Percentiles rank a stretch among this genome's conserved stretches.
Conservation (phyloP, 1,284 basidiomycete genomes). For the Trametes polyzona region DNA sequence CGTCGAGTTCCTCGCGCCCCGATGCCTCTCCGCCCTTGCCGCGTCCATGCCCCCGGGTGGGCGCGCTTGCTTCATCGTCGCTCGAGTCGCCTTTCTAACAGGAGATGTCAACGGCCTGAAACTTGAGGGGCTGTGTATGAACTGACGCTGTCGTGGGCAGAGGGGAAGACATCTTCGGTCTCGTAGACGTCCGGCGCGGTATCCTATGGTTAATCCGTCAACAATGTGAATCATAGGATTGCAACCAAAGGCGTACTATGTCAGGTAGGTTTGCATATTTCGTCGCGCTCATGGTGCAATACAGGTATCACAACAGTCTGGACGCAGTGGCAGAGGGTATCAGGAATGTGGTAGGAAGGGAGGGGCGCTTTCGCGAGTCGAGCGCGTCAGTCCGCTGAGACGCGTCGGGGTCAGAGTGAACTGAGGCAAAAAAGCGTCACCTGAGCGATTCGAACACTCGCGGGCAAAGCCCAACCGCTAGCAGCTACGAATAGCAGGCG, state of each 20-base stretch:
- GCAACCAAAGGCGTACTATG: constrained; percentile 61
- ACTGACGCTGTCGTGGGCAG: constrained; percentile 51
- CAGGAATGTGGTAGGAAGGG: background rate
- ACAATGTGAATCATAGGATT: background rate
- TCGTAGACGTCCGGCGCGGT: constrained; percentile 92
- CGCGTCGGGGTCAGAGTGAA: background rate
- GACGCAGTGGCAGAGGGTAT: too few relatives aligned
- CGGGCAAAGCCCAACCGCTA: constrained; percentile 58
- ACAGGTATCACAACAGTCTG: too few relatives aligned
- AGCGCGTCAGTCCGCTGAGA: background rate
- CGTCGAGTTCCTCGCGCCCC: constrained; percentile 54
- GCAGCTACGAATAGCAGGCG: constrained; percentile 68
- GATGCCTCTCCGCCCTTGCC: constrained; percentile 40
- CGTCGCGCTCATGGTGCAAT: constrained; percentile 60
- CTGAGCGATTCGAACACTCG: constrained; percentile 89
- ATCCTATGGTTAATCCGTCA: constrained; percentile 56
- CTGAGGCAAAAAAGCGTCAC: constrained; percentile 65
- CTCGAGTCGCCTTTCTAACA: constrained; percentile 61
- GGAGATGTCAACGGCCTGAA: background rate
- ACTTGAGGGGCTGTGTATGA: background rate
- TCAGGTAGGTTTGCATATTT: constrained; percentile 92
- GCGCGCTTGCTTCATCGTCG: constrained; percentile 60
- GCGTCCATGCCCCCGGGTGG: constrained; percentile 41
- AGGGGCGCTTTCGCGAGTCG: background rate
- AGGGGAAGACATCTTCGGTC: constrained; percentile 77